phyloP scores from a whole-genome alignment of 2,329 filamentous ascomycete genomes.

The Paraphaeosphaeria minitans region DNA sequence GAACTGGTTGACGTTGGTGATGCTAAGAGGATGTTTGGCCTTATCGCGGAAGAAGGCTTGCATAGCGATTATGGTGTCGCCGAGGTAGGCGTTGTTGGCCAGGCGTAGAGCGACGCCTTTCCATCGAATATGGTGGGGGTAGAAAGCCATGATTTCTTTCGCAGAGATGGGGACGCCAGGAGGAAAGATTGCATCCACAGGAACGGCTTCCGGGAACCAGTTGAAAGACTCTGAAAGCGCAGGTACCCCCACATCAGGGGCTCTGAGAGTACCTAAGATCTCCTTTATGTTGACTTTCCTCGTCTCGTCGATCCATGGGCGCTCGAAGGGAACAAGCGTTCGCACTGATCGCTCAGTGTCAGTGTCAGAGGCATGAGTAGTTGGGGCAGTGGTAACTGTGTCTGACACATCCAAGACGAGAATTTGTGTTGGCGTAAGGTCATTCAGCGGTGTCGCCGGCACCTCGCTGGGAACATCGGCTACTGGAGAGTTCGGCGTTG shows the following conservation, averaged over 20 bases:
- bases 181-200: constrained; percentile 30
- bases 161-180: constrained; percentile 31
- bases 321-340: constrained; percentile 16
- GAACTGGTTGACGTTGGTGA: constrained; percentile 15
- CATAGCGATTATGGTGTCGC: constrained; percentile 27
- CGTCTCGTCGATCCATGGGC: constrained; percentile 28
- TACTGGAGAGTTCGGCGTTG: not conserved
- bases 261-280: constrained; percentile 7
- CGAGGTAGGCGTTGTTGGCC: constrained; percentile 26
- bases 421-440: not conserved
- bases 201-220: constrained; percentile 29
- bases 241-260: not conserved
- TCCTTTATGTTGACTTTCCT: constrained; percentile 20
- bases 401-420: not conserved
- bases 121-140: constrained; percentile 34
- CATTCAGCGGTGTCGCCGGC: too few relatives aligned
- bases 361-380: not conserved
- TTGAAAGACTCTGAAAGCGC: not conserved
- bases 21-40: constrained; percentile 11
- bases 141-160: constrained; percentile 35
- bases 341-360: constrained; percentile 6
- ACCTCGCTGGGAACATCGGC: not conserved
- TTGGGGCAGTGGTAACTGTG: not conserved
- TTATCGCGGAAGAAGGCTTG: constrained; percentile 29
- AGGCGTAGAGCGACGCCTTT: constrained; percentile 31